Conservation (phyloP, 495 filamentous ascomycete genomes). For the Penicillium riverlandense region DNA sequence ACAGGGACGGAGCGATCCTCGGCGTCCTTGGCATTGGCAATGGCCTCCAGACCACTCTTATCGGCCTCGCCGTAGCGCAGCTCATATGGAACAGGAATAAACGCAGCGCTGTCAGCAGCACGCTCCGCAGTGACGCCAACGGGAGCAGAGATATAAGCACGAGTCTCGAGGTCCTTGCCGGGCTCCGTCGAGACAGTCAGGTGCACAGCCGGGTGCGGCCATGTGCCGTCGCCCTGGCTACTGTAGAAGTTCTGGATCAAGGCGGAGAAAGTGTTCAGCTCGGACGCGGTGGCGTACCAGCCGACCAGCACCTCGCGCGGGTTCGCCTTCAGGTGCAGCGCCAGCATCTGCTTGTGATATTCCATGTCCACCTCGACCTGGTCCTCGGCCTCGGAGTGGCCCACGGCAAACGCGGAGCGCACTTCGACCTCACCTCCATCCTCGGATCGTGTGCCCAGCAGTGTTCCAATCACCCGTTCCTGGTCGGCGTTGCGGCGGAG, state of each 20-base stretch:
- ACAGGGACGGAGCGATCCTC: slow-evolving; percentile 66
- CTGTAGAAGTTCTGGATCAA: slow-evolving; percentile 99
- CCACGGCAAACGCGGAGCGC: slow-evolving; percentile 90
- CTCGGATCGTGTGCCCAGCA: slow-evolving; percentile 85
- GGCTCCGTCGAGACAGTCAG: slow-evolving; percentile 86
- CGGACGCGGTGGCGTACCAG: slow-evolving; percentile 94
- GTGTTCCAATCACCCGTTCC: slow-evolving; percentile 90
- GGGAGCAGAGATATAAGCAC: slow-evolving; percentile 88
- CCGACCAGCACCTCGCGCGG: slow-evolving; percentile 90
- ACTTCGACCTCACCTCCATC: slow-evolving; percentile 96
- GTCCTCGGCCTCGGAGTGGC: slow-evolving; percentile 95
- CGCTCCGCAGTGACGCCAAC: slow-evolving; percentile 93
- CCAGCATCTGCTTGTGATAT: slow-evolving; percentile 98
- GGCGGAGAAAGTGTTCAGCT: slow-evolving; percentile 95
- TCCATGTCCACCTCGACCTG: slow-evolving; percentile 99
- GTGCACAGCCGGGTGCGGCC: slow-evolving; percentile 92
- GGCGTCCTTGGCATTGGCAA: slow-evolving; percentile 70
- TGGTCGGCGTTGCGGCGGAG: slow-evolving; percentile 82
- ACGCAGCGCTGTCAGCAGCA: slow-evolving; percentile 88
- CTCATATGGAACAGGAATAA: slow-evolving; percentile 92
- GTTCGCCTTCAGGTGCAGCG: slow-evolving; percentile 85
- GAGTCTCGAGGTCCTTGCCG: slow-evolving; percentile 73
- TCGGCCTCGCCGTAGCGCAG: slow-evolving; percentile 87
- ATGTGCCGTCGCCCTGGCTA: slow-evolving; percentile 91
- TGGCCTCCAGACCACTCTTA: slow-evolving; percentile 82